A percentile compares a stretch with the other conserved stretches of the same genome.
phyloP scores from a whole-genome alignment of 495 filamentous ascomycete species.

The Penicillium chermesinum region DNA sequence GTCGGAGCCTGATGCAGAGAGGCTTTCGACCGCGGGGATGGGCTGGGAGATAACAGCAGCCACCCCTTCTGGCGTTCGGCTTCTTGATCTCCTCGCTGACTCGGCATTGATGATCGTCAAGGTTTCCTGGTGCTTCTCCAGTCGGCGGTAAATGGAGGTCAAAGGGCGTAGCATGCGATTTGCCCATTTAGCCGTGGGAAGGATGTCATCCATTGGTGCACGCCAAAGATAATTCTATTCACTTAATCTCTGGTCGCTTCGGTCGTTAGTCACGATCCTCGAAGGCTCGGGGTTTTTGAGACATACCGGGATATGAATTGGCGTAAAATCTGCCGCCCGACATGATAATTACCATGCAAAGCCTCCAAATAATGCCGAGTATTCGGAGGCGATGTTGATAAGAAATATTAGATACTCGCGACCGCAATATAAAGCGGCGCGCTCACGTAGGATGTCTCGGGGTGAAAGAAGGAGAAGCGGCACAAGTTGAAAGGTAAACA shows the following conservation, averaged over 20 bases:
- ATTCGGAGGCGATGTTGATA: not conserved
- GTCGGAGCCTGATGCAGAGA: slow-evolving; percentile 26
- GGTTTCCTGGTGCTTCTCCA: slow-evolving; percentile 41
- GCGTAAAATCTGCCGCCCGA: slow-evolving; percentile 6
- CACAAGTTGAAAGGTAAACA: not conserved
- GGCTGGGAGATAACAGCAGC: not conserved
- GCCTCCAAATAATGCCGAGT: slow-evolving; percentile 4
- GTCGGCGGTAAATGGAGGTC: slow-evolving; percentile 40
- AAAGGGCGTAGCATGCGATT: slow-evolving; percentile 46
- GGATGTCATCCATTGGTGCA: slow-evolving; percentile 37
- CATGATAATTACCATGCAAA: slow-evolving; percentile 12
- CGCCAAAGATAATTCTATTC: slow-evolving; percentile 3
- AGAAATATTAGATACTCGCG: slow-evolving; percentile 10
- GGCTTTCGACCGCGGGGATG: slow-evolving; percentile 4
- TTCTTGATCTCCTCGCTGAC: slow-evolving; percentile 16
- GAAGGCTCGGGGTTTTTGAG: not conserved
- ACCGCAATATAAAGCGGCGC: slow-evolving; percentile 7
- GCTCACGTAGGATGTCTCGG: slow-evolving; percentile 7
- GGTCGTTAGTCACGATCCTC: not conserved
- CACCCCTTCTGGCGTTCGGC: not conserved
- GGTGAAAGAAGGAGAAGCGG: not conserved
- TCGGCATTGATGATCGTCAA: slow-evolving; percentile 30
- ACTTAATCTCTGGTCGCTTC: slow-evolving; percentile 6
- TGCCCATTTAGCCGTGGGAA: slow-evolving; percentile 44
- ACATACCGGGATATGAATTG: slow-evolving; percentile 2